Conservation (phyloP, 2,329 filamentous ascomycete species). For the Fusarium aywerte region DNA sequence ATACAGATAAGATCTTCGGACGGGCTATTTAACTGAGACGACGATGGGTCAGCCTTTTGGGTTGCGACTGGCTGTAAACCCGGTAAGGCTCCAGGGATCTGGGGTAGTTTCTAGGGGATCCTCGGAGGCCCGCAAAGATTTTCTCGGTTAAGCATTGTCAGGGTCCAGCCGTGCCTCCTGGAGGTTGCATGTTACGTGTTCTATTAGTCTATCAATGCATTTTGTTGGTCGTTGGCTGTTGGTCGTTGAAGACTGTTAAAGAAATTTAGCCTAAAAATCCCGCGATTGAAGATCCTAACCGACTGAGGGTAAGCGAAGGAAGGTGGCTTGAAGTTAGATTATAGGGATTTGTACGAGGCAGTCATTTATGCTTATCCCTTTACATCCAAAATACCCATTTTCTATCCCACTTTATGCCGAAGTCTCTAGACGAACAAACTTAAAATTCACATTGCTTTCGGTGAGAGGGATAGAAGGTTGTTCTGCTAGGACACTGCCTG, state of each 20-base stretch:
- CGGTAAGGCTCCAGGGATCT: constrained; percentile 2
- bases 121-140: not conserved
- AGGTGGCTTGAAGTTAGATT: constrained; percentile 19
- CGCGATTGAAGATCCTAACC: constrained; percentile 24
- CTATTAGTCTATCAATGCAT: not conserved
- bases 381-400: not conserved
- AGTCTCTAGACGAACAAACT: not conserved
- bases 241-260: not conserved
- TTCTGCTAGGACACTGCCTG: not conserved
- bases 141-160: not conserved
- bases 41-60: not conserved
- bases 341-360: not conserved
- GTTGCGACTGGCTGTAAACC: constrained; percentile 1
- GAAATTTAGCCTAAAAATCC: constrained; percentile 19
- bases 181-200: constrained; percentile 13
- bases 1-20: constrained; percentile 10
- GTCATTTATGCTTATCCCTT: constrained; percentile 2
- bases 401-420: not conserved
- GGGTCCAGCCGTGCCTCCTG: constrained; percentile 14
- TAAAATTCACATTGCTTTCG: not conserved
- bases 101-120: constrained; percentile 3
- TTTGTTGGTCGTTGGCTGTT: not conserved
- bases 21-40: constrained; percentile 29
- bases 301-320: not conserved
- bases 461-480: not conserved